Evolutionary conservation across 2,329 filamentous ascomycete genomes (phyloP).

Genomic region (Colletotrichum destructivum): DNA sequence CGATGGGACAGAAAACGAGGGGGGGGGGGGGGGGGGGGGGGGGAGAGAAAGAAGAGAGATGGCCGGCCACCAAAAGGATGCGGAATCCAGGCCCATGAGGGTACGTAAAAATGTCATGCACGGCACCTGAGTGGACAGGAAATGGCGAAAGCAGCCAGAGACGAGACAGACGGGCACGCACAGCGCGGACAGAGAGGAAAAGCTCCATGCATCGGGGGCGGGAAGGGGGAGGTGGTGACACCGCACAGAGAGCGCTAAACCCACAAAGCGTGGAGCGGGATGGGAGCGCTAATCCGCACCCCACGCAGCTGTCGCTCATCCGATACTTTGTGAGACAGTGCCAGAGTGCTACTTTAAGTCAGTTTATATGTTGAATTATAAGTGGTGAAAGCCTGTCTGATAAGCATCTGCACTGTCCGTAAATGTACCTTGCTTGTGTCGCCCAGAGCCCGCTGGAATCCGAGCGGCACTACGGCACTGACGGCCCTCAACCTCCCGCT

Average conservation of each 20-base stretch:
- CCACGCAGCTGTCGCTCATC: background rate
- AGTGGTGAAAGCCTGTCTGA: background rate
- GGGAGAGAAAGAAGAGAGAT: background rate
- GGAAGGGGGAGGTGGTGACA: constrained; percentile 15
- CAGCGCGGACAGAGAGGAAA: background rate
- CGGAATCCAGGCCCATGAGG: background rate
- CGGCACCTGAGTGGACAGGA: background rate
- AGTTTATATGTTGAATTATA: too few relatives aligned
- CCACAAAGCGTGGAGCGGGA: constrained; percentile 8
- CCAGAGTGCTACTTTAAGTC: background rate
- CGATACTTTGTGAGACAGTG: constrained; percentile 16
- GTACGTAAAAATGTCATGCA: constrained; percentile 19
- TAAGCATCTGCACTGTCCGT: constrained; percentile 12
- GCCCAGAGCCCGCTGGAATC: constrained; percentile 15
- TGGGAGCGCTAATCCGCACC: constrained; percentile 5
- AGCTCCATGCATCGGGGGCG: constrained; percentile 27
- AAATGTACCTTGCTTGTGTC: constrained; percentile 30
- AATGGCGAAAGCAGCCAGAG: constrained; percentile 10
- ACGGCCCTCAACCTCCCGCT: constrained; percentile 3
- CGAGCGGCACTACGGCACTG: constrained; percentile 8
- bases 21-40: background rate
- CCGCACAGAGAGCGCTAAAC: constrained; percentile 28
- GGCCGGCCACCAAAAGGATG: background rate
- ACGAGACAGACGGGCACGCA: background rate
- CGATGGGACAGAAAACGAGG: background rate